Percentiles rank a stretch among this genome's conserved stretches.
These are phyloP conservation scores for Beauveria medogensis DNA, from an alignment of 2,329 filamentous ascomycete genomes.

Conservation along the genomic window DNA sequence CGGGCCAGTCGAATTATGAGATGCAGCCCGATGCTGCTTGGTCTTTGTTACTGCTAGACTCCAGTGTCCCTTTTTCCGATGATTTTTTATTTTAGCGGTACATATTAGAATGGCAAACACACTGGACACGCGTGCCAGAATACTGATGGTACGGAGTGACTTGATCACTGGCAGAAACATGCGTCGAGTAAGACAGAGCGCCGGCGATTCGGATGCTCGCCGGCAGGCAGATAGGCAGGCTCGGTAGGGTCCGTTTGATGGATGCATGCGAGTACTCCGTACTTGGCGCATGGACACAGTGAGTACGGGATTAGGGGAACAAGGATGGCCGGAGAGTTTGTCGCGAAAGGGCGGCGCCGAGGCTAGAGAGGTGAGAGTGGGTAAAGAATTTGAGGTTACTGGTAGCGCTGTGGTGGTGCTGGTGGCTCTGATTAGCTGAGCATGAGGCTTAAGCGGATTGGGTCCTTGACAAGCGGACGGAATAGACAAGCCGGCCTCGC, in stretches of 20 bases:
- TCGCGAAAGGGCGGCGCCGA: background rate
- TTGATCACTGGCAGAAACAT: background rate
- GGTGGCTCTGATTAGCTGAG: background rate
- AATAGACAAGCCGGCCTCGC: background rate
- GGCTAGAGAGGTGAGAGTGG: background rate
- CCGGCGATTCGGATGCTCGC: background rate
- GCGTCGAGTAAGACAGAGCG: background rate
- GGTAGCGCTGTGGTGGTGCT: background rate
- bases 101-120: background rate
- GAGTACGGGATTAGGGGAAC: background rate
- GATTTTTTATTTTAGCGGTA: background rate
- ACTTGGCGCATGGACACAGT: background rate
- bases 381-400: background rate
- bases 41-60: background rate
- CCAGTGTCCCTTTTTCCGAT: background rate
- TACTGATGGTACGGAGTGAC: background rate
- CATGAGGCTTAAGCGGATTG: background rate
- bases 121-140: background rate
- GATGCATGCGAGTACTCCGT: background rate
- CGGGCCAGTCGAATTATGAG: background rate
- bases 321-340: slow-evolving; percentile 2
- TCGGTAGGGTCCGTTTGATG: slow-evolving; percentile 3
- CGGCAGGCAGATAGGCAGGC: background rate
- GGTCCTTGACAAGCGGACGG: background rate
- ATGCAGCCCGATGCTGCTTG: background rate